A percentile compares a stretch with the other conserved stretches of the same genome.
Conservation (phyloP, 75 land plant genomes). For the Ceratopteris richardii region DNA sequence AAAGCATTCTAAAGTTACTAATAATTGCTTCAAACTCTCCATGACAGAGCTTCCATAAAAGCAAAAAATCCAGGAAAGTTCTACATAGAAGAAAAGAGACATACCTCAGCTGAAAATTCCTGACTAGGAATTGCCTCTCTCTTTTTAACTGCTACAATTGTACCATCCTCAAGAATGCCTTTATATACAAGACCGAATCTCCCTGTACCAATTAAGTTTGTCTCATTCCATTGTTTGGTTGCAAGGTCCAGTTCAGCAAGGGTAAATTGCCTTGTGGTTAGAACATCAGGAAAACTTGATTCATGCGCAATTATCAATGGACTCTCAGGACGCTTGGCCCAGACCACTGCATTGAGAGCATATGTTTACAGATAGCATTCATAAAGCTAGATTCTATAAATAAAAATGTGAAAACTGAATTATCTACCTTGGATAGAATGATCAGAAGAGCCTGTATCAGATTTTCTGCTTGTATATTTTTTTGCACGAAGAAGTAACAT, state of each 20-base stretch:
- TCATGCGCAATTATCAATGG: constrained; percentile 11
- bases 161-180: constrained; percentile 81
- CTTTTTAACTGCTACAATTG: constrained; percentile 67
- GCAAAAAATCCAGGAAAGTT: too few relatives aligned
- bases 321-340: constrained; percentile 42
- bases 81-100: too few relatives aligned
- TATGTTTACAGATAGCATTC: neutral
- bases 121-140: constrained; percentile 44
- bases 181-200: constrained; percentile 73
- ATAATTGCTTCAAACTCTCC: too few relatives aligned
- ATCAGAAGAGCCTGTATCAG: constrained; percentile 77
- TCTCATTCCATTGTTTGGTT: constrained; percentile 52
- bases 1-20: too few relatives aligned
- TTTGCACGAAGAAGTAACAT: constrained; percentile 32
- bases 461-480: constrained; percentile 36
- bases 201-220: constrained; percentile 58
- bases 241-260: constrained; percentile 58
- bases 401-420: neutral
- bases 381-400: neutral
- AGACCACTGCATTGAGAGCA: constrained; percentile 34
- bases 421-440: constrained; percentile 61
- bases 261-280: constrained; percentile 40
- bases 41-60: too few relatives aligned
- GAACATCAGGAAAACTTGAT: constrained; percentile 16
- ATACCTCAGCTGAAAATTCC: constrained; percentile 64